phyloP scores from a whole-genome alignment of 768 basidiomycete species.

The Phlebiopsis flavidoalba region DNA sequence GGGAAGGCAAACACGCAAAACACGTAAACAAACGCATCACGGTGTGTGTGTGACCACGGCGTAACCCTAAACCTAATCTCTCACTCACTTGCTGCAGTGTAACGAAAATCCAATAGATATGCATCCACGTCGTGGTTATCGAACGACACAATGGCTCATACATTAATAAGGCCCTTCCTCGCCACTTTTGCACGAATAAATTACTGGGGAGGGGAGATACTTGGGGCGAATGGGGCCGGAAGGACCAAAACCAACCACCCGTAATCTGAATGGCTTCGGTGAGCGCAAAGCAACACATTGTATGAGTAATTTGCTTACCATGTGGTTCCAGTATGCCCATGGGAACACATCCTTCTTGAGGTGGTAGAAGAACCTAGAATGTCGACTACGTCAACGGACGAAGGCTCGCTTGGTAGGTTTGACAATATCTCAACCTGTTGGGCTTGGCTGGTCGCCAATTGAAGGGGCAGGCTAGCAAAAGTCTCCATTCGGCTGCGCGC shows the following conservation, averaged over 20 bases:
- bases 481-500: conserved; percentile 82
- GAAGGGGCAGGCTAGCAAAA: conserved; percentile 48
- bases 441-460: conserved; percentile 74
- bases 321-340: conserved; percentile 71
- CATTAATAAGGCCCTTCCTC: not conserved
- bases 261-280: conserved; percentile 22
- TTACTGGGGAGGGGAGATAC: conserved; percentile 20
- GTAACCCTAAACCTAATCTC: not conserved
- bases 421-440: conserved; percentile 48
- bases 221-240: conserved; percentile 36
- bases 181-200: not conserved
- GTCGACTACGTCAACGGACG: conserved; percentile 6
- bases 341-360: conserved; percentile 82
- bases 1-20: conserved; percentile 2
- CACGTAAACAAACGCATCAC: conserved; percentile 12
- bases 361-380: conserved; percentile 69
- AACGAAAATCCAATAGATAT: no score
- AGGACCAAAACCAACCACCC: conserved; percentile 46
- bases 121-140: no score
- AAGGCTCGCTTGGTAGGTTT: not conserved
- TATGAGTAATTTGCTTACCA: conserved; percentile 36
- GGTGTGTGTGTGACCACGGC: conserved; percentile 15
- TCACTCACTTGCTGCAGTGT: not conserved
- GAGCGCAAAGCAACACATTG: not conserved
- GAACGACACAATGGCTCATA: no score